These are phyloP conservation scores for Calycina herbarum DNA, from an alignment of 2,329 filamentous ascomycete genomes.

Conservation along the genomic window DNA sequence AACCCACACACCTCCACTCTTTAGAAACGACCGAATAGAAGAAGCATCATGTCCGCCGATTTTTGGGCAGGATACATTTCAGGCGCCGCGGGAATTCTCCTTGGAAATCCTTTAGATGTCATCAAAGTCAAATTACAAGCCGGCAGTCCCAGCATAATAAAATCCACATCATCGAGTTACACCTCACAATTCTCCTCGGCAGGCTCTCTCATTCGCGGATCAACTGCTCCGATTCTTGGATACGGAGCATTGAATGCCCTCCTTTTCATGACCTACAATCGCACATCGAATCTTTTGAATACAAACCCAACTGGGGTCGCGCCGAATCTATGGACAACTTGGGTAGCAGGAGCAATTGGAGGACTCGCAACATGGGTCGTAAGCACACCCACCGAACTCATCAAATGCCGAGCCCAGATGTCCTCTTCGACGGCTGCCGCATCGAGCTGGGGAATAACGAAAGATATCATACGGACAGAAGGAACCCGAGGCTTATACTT, in stretches of 20 bases:
- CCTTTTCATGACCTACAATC: conserved; percentile 88
- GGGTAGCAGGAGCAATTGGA: conserved; percentile 76
- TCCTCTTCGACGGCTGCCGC: conserved; percentile 35
- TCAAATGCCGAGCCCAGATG: conserved; percentile 89
- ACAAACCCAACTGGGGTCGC: conserved; percentile 35
- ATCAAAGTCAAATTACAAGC: conserved; percentile 82
- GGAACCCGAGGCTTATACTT: conserved; percentile 73
- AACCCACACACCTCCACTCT: background rate
- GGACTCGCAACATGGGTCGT: conserved; percentile 85
- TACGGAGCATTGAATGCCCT: conserved; percentile 91
- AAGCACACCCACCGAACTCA: conserved; percentile 83
- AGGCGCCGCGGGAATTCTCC: conserved; percentile 80
- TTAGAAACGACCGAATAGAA: background rate
- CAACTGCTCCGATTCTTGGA: conserved; percentile 81
- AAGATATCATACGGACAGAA: conserved; percentile 58
- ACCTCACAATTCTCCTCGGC: conserved; percentile 40
- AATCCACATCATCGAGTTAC: conserved; percentile 28
- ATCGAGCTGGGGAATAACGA: conserved; percentile 57
- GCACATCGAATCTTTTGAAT: conserved; percentile 66
- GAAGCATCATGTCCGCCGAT: conserved; percentile 54
- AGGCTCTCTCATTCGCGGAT: conserved; percentile 57
- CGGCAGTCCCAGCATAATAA: conserved; percentile 36
- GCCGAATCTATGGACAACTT: conserved; percentile 65
- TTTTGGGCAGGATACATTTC: conserved; percentile 94
- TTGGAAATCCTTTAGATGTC: conserved; percentile 83